phyloP scores from a whole-genome alignment of 1,139 yeast species.

The Kazachstania sp. region DNA sequence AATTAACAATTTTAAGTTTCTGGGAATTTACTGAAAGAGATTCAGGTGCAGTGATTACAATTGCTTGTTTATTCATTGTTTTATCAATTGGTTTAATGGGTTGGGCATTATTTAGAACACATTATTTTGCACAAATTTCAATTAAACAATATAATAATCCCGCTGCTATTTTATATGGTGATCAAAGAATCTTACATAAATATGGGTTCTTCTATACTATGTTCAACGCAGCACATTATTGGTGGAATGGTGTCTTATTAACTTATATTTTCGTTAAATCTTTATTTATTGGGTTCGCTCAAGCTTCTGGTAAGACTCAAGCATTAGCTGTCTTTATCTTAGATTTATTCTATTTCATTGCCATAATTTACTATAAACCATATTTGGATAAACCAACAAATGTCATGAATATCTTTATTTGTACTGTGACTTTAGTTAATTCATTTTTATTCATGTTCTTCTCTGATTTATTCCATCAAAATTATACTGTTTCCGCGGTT shows the following conservation, averaged over 20 bases:
- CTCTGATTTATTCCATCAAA: constrained; percentile 61
- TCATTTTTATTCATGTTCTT: constrained; percentile 67
- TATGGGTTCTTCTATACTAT: constrained; percentile 73
- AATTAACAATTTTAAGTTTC: constrained; percentile 53
- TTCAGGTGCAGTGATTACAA: constrained; percentile 64
- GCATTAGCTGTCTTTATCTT: constrained; percentile 54
- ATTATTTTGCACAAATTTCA: constrained; percentile 47
- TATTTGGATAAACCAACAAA: constrained; percentile 66
- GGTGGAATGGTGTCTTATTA: constrained; percentile 60
- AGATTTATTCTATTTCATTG: constrained; percentile 54
- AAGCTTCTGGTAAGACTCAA: constrained; percentile 59
- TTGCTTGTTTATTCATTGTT: constrained; percentile 54
- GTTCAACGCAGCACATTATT: constrained; percentile 65
- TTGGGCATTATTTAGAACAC: constrained; percentile 52
- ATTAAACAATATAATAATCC: constrained; percentile 50
- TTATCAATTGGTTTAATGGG: constrained; percentile 46
- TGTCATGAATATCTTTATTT: constrained; percentile 51
- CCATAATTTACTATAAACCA: constrained; percentile 50
- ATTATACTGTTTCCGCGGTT: constrained; percentile 56
- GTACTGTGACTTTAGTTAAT: constrained; percentile 55
- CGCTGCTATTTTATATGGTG: constrained; percentile 69
- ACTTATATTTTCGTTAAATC: constrained; percentile 49
- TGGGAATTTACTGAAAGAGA: constrained; percentile 67
- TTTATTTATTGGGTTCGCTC: constrained; percentile 58
- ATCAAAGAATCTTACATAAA: constrained; percentile 50